Evolutionary conservation across 768 basidiomycete genomes (phyloP).

Genomic region (Terana coerulea): DNA sequence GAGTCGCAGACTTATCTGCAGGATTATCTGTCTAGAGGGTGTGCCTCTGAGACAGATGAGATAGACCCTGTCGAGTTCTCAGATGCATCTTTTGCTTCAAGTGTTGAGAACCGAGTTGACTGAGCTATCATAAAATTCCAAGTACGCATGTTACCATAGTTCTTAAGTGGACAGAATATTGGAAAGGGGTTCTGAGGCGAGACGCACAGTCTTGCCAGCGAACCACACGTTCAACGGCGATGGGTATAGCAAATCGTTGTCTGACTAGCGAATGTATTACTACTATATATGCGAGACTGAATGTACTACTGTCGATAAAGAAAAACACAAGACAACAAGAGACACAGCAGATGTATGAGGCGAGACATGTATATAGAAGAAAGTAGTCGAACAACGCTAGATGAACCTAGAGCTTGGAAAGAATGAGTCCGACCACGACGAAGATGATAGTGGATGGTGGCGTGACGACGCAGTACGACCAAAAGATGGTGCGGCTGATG

Average conservation of each 20-base stretch:
- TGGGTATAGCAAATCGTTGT: background rate
- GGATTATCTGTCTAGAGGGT: too few species aligned
- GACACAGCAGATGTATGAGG: background rate
- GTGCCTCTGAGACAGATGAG: too few species aligned
- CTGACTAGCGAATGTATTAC: background rate
- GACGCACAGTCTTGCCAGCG: background rate
- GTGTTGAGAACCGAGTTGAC: too few species aligned
- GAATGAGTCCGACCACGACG: conserved; percentile 68
- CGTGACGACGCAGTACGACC: conserved; percentile 87
- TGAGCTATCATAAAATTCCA: too few species aligned
- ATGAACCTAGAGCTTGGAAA: conserved; percentile 46
- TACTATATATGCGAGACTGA: background rate
- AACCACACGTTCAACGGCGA: background rate
- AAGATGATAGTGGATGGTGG: conserved; percentile 79
- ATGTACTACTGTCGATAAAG: background rate
- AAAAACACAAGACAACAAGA: background rate
- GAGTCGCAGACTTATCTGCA: too few species aligned
- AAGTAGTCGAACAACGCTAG: background rate
- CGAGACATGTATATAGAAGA: background rate
- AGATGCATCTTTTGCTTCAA: too few species aligned
- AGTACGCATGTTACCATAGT: too few species aligned
- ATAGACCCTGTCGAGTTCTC: too few species aligned
- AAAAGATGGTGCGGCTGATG: conserved; percentile 88
- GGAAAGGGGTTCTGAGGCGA: background rate
- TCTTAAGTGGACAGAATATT: too few species aligned